A percentile compares a stretch with the other conserved stretches of the same genome.
These are phyloP conservation scores for Peronospora farinosa DNA, from an alignment of 352 stramenopile genomes.

Conservation along the genomic window DNA sequence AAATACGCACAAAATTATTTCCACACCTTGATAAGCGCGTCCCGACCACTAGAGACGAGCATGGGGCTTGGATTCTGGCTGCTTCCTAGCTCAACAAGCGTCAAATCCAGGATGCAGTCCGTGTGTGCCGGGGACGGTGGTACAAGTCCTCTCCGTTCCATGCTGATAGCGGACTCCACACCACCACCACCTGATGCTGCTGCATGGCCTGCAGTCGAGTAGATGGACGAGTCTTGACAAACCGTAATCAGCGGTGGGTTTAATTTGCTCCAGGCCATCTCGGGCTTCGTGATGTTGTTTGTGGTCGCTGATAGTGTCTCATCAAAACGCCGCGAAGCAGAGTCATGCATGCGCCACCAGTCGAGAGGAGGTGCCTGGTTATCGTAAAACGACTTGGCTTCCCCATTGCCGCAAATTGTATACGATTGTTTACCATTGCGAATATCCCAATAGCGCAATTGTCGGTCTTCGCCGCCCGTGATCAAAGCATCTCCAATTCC, in stretches of 20 bases:
- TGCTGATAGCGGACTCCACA: conserved; percentile 69
- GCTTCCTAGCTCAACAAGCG: conserved; percentile 88
- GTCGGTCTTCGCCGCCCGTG: conserved; percentile 90
- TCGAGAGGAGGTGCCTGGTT: conserved; percentile 67
- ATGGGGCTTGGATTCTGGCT: conserved; percentile 47
- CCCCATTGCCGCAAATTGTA: conserved; percentile 85
- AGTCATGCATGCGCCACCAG: conserved; percentile 71
- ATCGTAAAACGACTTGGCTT: conserved; percentile 84
- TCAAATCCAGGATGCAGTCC: conserved; percentile 94
- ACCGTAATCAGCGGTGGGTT: conserved; percentile 78
- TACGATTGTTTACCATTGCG: conserved; percentile 90
- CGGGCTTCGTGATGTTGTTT: conserved; percentile 59
- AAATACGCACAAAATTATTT: conserved; percentile 45
- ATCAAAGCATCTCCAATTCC: conserved; percentile 84
- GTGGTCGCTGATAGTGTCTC: conserved; percentile 30
- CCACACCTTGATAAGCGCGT: conserved; percentile 96
- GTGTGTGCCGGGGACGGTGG: conserved; percentile 84
- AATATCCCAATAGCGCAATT: conserved; percentile 97
- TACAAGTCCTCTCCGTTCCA: conserved; percentile 84
- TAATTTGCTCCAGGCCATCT: conserved; percentile 85
- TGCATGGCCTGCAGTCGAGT: conserved; percentile 41
- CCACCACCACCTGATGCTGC: conserved; percentile 42
- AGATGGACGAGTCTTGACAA: conserved; percentile 78
- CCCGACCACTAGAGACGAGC: conserved; percentile 90
- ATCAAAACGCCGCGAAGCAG: conserved; percentile 22